Evolutionary conservation across 2,329 filamentous ascomycete genomes (phyloP).

Genomic region (Ceratocystis cubensis): DNA sequence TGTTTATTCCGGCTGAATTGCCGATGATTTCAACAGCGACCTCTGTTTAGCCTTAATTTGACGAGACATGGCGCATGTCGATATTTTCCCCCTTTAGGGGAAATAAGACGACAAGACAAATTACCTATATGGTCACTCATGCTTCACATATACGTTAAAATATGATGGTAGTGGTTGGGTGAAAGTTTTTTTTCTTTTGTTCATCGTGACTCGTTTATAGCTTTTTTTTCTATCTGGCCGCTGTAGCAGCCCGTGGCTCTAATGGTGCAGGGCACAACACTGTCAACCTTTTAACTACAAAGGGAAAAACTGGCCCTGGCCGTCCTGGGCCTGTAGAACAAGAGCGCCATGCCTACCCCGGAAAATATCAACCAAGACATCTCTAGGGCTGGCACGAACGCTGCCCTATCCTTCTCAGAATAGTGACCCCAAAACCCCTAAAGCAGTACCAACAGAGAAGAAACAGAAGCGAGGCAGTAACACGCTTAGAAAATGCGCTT

Average conservation of each 20-base stretch:
- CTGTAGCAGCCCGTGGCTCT: not conserved
- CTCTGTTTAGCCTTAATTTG: not conserved
- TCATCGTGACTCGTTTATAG: constrained; percentile 12
- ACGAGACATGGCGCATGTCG: not conserved
- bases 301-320: constrained; percentile 1
- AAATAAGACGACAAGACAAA: not conserved
- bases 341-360: not conserved
- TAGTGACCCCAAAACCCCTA: not conserved
- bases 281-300: not conserved
- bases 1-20: not conserved
- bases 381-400: not conserved
- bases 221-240: not conserved
- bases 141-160: too few species aligned
- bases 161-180: not conserved
- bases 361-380: constrained; percentile 9
- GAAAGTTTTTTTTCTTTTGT: not conserved
- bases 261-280: constrained; percentile 1
- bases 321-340: not conserved
- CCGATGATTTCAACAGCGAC: not conserved
- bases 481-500: constrained; percentile 82
- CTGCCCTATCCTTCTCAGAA: not conserved
- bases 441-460: constrained; percentile 16
- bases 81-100: not conserved
- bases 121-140: not conserved
- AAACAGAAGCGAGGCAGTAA: constrained; percentile 23